Percentiles rank a stretch among this genome's conserved stretches.
Conservation (phyloP, 1,284 basidiomycete species). For the Inonotus hispidus region DNA sequence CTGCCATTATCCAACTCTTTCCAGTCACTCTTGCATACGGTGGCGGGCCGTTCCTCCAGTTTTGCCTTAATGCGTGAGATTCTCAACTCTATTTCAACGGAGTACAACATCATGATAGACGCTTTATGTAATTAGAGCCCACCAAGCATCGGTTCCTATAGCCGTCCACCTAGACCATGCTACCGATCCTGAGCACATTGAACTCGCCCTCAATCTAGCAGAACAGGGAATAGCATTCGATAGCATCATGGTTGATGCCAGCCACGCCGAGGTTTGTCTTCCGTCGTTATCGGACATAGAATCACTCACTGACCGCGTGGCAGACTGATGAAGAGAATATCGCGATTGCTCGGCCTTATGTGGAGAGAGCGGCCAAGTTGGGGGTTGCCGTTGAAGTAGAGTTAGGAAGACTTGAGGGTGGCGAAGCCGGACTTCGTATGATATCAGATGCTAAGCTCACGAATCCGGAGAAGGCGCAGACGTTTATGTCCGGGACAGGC, state of each 20-base stretch:
- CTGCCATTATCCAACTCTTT: constrained; percentile 43
- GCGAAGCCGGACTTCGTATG: constrained; percentile 42
- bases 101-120: neutral
- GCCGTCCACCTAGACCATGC: constrained; percentile 47
- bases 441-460: constrained; percentile 45
- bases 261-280: constrained; percentile 37
- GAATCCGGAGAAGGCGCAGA: constrained; percentile 37
- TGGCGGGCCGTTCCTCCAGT: constrained; percentile 41
- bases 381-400: constrained; percentile 46
- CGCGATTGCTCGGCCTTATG: constrained; percentile 38
- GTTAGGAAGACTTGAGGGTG: constrained; percentile 46
- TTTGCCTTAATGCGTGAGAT: constrained; percentile 40
- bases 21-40: constrained; percentile 43
- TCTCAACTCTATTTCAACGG: too few species aligned
- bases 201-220: constrained; percentile 40
- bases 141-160: constrained; percentile 42
- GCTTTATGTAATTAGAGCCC: constrained; percentile 28
- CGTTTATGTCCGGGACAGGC: constrained; percentile 41
- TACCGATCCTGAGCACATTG: constrained; percentile 42
- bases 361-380: constrained; percentile 36
- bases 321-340: constrained; percentile 49
- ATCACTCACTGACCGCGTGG: neutral
- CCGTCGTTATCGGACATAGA: neutral
- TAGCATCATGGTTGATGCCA: constrained; percentile 48
- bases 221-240: constrained; percentile 45